A percentile compares a stretch with the other conserved stretches of the same genome.
phyloP scores from a whole-genome alignment of 805 yeast genomes.

The Metschnikowia peoriensis region DNA sequence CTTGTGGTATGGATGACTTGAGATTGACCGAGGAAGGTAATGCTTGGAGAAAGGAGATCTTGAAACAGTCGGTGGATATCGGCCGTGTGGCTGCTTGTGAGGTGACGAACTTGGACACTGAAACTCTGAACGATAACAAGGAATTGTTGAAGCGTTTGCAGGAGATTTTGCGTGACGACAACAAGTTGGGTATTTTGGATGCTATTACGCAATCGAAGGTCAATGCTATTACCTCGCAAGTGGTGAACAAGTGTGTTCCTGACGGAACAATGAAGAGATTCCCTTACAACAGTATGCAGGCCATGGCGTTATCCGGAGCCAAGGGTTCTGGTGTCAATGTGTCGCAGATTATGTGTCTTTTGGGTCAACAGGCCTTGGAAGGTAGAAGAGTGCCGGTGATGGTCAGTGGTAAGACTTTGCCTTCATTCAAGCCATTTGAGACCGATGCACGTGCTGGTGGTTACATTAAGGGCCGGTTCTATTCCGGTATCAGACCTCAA shows the following conservation, averaged over 20 bases:
- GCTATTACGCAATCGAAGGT: constrained; percentile 94
- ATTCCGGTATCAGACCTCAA: constrained; percentile 96
- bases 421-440: constrained; percentile 94
- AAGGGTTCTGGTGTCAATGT: constrained; percentile 98
- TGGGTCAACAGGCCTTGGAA: constrained; percentile 98
- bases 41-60: constrained; percentile 78
- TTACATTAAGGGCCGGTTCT: constrained; percentile 93
- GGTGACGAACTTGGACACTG: constrained; percentile 75
- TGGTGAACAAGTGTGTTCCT: constrained; percentile 92
- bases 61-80: constrained; percentile 70
- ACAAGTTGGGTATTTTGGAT: constrained; percentile 88
- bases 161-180: constrained; percentile 91
- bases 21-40: constrained; percentile 91
- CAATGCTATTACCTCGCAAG: constrained; percentile 88
- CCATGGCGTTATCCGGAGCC: constrained; percentile 99
- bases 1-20: constrained; percentile 99
- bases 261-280: constrained; percentile 93
- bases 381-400: constrained; percentile 99
- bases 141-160: constrained; percentile 87
- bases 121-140: constrained; percentile 47
- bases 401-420: constrained; percentile 97
- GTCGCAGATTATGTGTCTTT: constrained; percentile 98
- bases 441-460: constrained; percentile 99
- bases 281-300: constrained; percentile 96
- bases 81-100: constrained; percentile 94